These are phyloP conservation scores for Daldinia caldariorum DNA, from an alignment of 495 filamentous ascomycete species.

Conservation along the genomic window DNA sequence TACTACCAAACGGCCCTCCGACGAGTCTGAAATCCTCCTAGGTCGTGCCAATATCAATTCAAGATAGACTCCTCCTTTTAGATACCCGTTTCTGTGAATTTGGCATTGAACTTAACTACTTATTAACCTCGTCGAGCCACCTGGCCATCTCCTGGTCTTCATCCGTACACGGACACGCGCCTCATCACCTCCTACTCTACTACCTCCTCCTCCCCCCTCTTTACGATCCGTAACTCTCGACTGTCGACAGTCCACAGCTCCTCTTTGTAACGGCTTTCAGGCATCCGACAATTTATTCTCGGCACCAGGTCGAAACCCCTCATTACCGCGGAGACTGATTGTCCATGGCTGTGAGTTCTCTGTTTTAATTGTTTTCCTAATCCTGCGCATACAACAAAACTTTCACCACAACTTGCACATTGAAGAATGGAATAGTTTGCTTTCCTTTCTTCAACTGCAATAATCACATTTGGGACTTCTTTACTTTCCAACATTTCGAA, in stretches of 20 bases:
- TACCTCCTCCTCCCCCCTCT: not conserved
- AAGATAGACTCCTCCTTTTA: slow-evolving; percentile 27
- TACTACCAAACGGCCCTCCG: slow-evolving; percentile 18
- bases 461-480: not conserved
- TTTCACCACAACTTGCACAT: not conserved
- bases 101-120: slow-evolving; percentile 14
- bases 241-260: not conserved
- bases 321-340: slow-evolving; percentile 10
- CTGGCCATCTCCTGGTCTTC: slow-evolving; percentile 22
- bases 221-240: slow-evolving; percentile 4
- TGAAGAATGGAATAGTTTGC: slow-evolving; percentile 10
- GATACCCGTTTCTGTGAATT: slow-evolving; percentile 37
- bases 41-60: slow-evolving; percentile 25
- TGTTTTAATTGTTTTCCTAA: slow-evolving; percentile 5
- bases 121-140: slow-evolving; percentile 27
- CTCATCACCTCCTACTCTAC: slow-evolving; percentile 8
- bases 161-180: slow-evolving; percentile 26
- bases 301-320: not conserved
- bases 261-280: not conserved
- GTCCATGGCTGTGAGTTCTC: slow-evolving; percentile 37
- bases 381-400: slow-evolving; percentile 2
- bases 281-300: not conserved
- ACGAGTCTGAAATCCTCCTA: not conserved
- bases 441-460: not conserved
- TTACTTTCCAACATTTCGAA: not conserved